phyloP scores from a whole-genome alignment of 495 filamentous ascomycete genomes.

The Extremus antarcticus region DNA sequence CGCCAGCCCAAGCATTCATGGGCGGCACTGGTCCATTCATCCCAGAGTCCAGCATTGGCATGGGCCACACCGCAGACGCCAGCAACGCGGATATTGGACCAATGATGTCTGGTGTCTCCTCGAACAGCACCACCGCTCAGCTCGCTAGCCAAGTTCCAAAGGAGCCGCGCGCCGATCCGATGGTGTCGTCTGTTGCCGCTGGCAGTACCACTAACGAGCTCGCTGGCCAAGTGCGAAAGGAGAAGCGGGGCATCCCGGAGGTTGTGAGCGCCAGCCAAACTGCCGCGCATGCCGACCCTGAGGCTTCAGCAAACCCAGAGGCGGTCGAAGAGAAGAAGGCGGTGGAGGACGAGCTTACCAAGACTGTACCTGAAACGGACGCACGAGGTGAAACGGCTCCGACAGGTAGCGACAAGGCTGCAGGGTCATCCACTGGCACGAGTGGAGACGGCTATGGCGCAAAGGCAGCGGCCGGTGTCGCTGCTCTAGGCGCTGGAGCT shows the following conservation, averaged over 20 bases:
- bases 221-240: conserved; percentile 58
- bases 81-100: conserved; percentile 37
- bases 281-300: conserved; percentile 13
- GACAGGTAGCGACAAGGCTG: conserved; percentile 32
- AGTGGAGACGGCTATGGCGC: conserved; percentile 17
- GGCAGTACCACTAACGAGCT: conserved; percentile 62
- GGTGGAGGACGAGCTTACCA: conserved; percentile 22
- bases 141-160: conserved; percentile 58
- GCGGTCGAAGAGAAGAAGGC: conserved; percentile 18
- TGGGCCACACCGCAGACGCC: conserved; percentile 33
- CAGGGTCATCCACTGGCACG: background rate
- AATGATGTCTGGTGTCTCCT: conserved; percentile 56
- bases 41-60: conserved; percentile 77
- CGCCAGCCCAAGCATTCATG: background rate
- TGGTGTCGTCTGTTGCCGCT: conserved; percentile 58
- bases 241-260: conserved; percentile 49
- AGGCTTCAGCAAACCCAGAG: conserved; percentile 19
- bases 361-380: conserved; percentile 12
- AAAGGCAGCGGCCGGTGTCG: conserved; percentile 25
- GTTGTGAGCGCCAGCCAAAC: conserved; percentile 40
- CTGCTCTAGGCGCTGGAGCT: conserved; percentile 21
- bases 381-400: conserved; percentile 29
- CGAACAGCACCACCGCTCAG: conserved; percentile 59
- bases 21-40: conserved; percentile 48
- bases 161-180: conserved; percentile 43